Evolutionary conservation across 495 filamentous ascomycete species (phyloP), one percentile per base, ranked within the genome.

Genomic region (Xylaria castorea): DNA sequence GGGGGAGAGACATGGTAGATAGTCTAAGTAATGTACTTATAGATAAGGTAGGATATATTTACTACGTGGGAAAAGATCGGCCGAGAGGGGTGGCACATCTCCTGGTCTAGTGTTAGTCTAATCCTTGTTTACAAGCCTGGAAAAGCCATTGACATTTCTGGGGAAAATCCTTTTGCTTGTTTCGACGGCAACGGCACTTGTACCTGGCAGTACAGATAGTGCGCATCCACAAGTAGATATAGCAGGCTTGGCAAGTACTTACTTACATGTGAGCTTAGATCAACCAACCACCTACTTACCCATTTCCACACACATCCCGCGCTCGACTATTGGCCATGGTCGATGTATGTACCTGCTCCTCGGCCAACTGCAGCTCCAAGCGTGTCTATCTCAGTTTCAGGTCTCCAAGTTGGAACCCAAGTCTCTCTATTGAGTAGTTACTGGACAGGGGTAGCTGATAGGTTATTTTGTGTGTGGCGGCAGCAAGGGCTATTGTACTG

Each of bases 151-250:
- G 60, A 22, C 5, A 42, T 44, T 40, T 36, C 36, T 38, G 14
- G 25, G 62, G 7, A 65, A 65, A 18, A 11, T 18, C 40, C 2
- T 40, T 65, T 42, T 46, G 62, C 62, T 34, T 65, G 42, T 50
- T 66, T 36, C 42, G 7, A 66, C 76, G 67, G 51, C 66, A 30
- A 65, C 34, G 69, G 67, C 70, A 30, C 63, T 48, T 66, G 61
- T 72, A 72, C 32, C 69, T 66, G 61, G 62, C 42, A 8, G 67
- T 42, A 42, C 30, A 70, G 14, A 48, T 71, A 38, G 58, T 12
- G 16, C 34, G 8, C 30, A 30, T 38, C 20, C 25, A 30, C 18
- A 36, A 34, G 30, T 38, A 30, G 53, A 32, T 57, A 22, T 30
- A 57, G 51, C 5, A 9, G 22, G 51, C 30, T 11, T 14, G 51